Evolutionary conservation across 2,329 filamentous ascomycete genomes (phyloP).

Genomic region (Apiospora marii): DNA sequence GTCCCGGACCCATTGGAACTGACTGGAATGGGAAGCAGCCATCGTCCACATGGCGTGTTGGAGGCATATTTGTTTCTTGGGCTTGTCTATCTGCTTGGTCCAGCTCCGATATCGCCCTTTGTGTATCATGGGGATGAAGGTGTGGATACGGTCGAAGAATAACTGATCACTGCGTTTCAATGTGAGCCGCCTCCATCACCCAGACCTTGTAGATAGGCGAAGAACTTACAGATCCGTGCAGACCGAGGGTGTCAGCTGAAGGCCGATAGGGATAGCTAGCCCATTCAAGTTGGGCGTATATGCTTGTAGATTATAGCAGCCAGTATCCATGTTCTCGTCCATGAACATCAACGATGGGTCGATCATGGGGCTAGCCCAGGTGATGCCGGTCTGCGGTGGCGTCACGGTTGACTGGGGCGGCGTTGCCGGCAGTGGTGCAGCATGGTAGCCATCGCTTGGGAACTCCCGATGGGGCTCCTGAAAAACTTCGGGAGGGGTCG

Average conservation of each 20-base stretch:
- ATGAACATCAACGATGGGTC: background rate
- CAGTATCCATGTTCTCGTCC: background rate
- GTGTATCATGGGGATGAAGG: slow-evolving; percentile 39
- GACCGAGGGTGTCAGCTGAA: slow-evolving; percentile 30
- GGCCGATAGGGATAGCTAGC: background rate
- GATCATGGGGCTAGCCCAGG: background rate
- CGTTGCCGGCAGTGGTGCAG: background rate
- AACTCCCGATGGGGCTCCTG: background rate
- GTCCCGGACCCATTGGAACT: slow-evolving; percentile 36
- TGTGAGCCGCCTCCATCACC: background rate
- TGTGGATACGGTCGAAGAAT: slow-evolving; percentile 41
- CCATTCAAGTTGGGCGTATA: background rate
- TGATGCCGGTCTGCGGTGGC: background rate
- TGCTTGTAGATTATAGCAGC: background rate
- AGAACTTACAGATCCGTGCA: slow-evolving; percentile 27
- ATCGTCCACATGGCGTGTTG: slow-evolving; percentile 44
- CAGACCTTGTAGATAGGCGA: no score
- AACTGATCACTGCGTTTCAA: slow-evolving; percentile 23
- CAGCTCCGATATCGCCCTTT: slow-evolving; percentile 36
- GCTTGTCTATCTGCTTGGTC: slow-evolving; percentile 30
- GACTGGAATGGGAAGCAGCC: slow-evolving; percentile 40
- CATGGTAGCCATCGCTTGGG: background rate
- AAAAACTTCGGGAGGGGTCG: background rate
- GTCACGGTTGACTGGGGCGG: background rate
- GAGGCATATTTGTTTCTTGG: slow-evolving; percentile 34